phyloP scores from a whole-genome alignment of 306 rosid genomes.

The Nissolia schottii region DNA sequence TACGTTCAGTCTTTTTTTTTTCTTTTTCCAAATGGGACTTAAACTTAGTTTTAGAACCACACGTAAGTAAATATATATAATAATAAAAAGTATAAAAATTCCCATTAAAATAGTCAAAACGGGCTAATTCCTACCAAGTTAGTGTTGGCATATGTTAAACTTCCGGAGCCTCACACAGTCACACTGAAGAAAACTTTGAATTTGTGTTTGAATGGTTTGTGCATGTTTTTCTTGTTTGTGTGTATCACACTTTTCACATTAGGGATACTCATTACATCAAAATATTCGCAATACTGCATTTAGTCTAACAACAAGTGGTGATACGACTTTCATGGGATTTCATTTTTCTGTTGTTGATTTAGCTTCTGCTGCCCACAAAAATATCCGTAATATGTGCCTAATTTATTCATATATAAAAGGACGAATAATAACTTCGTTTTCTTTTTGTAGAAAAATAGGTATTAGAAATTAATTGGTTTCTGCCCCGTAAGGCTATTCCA shows the following conservation, averaged over 20 bases:
- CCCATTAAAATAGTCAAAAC: background rate
- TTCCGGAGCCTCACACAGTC: background rate
- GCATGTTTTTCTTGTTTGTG: background rate
- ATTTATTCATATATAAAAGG: background rate
- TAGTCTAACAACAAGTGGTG: background rate
- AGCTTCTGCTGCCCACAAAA: background rate
- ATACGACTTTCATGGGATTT: constrained; percentile 10
- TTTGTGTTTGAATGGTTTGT: background rate
- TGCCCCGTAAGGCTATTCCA: background rate
- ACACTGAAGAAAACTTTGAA: background rate
- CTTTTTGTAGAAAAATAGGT: background rate
- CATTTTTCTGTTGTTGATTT: background rate
- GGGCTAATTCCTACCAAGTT: background rate
- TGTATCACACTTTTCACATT: background rate
- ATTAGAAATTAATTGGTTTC: background rate
- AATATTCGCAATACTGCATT: background rate
- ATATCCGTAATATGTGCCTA: background rate
- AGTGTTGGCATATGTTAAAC: background rate
- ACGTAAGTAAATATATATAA: too few species aligned
- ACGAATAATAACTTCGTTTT: background rate
- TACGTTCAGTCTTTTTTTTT: background rate
- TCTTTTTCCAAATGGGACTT: too few species aligned
- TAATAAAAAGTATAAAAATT: background rate
- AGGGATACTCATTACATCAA: background rate
- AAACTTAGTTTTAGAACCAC: too few species aligned